Evolutionary conservation across 345 rosid species (phyloP), one percentile per base, ranked within the genome.

Genomic region (Salix dunnii): DNA sequence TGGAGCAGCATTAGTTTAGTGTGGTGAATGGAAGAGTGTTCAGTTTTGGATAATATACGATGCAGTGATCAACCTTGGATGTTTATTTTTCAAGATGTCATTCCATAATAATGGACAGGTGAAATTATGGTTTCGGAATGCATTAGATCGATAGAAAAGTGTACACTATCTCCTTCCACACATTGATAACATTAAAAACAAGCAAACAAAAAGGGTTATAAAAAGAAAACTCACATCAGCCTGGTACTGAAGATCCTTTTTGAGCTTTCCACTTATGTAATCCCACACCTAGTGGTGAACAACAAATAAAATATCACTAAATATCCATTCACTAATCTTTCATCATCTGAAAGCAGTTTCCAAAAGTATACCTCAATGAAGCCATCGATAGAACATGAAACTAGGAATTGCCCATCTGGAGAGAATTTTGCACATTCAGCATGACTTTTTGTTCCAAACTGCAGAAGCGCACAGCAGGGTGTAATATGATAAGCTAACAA

Each of bases 191-290:
- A 55, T 3, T 43, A 40, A 55, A 7, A 20, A 65, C 73, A 51
- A 46, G 48, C 35, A 67, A 81, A 68, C 13, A 35, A 42, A 72
- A 40, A 16, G 23, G 49, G 28, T 76, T 43, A 74, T 30, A 13
- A 58, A 23, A 42, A 53, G 48, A 63, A 23, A 13, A 83, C 94
- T 88, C 75, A 92, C 99, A 72, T 88, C 99, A 80, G 98, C 98
- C 85, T 96, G 99, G 83, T 96, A 96, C 60, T 91, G 98, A 76
- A 96, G 92, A 86, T 96, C 99, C 84, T 94, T 94, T 89, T 96
- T 92, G 83, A 96, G 91, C 88, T 96, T 96, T 74, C 99, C 99
- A 74, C 93, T 96, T 64, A 94, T 77, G 79, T 96, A 91, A 87
- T 96, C 99, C 99, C 99, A 96, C 63, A 96, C 98, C 98, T 94